Evolutionary conservation across 2,329 filamentous ascomycete genomes (phyloP).

Genomic region (Diaporthe vaccinii): DNA sequence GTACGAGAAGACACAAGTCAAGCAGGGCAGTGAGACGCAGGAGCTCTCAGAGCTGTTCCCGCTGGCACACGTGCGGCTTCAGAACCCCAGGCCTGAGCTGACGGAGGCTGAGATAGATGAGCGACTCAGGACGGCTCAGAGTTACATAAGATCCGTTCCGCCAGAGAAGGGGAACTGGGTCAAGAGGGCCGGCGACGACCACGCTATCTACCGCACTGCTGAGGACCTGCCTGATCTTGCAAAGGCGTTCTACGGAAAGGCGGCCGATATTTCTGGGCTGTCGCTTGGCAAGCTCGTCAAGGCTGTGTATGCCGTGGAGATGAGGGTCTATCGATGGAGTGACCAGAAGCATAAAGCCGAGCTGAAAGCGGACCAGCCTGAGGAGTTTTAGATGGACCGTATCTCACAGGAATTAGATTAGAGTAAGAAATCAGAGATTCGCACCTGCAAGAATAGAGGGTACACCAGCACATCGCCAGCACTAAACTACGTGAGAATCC

Average conservation of each 20-base stretch:
- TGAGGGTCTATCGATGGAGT: constrained; percentile 52
- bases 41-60: constrained; percentile 53
- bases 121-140: constrained; percentile 44
- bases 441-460: background rate
- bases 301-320: constrained; percentile 54
- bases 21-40: constrained; percentile 46
- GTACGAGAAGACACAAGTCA: constrained; percentile 71
- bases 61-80: constrained; percentile 42
- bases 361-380: constrained; percentile 24
- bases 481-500: too few relatives aligned
- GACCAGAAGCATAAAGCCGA: constrained; percentile 44
- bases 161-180: constrained; percentile 41
- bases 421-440: background rate
- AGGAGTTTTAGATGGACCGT: background rate
- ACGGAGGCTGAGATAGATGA: constrained; percentile 47
- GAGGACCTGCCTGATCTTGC: constrained; percentile 58
- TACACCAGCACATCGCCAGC: background rate
- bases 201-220: constrained; percentile 53
- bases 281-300: constrained; percentile 52
- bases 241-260: constrained; percentile 57
- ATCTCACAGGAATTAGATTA: background rate
- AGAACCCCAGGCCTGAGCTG: constrained; percentile 33
- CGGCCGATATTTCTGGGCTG: constrained; percentile 55
- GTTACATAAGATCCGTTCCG: constrained; percentile 43
- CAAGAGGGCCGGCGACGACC: constrained; percentile 50